Conservation (phyloP, 352 stramenopile species). For the Aphanomyces stellatus region DNA sequence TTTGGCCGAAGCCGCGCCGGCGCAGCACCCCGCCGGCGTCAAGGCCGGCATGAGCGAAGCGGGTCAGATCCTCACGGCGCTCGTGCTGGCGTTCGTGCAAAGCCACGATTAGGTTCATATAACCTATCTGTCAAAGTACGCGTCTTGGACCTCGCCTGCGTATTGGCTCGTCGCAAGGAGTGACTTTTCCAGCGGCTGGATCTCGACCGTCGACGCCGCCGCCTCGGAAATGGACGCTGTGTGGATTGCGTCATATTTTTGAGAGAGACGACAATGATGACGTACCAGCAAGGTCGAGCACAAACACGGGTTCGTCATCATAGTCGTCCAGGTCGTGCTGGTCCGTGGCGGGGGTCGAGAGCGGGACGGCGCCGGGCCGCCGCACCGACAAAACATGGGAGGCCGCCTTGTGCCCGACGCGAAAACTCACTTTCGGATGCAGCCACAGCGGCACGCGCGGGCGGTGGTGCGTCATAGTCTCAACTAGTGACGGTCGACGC, state of each 20-base stretch:
- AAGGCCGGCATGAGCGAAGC: constrained; percentile 19
- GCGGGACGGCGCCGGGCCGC: constrained; percentile 3
- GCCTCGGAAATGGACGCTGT: constrained; percentile 13
- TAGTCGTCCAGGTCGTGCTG: not conserved
- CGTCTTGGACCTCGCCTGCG: not conserved
- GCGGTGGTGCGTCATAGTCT: not conserved
- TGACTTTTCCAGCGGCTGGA: not conserved
- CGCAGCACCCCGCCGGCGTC: constrained; percentile 11
- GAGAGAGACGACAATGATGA: not conserved
- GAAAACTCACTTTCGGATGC: constrained; percentile 18
- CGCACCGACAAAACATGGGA: not conserved
- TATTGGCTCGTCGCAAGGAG: not conserved
- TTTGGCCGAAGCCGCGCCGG: constrained; percentile 14
- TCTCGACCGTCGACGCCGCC: not conserved
- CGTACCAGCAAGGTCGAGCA: constrained; percentile 9
- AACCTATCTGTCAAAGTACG: constrained; percentile 14
- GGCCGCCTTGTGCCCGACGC: not conserved
- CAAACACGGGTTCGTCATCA: not conserved
- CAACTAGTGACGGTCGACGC: not conserved
- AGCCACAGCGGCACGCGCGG: not conserved
- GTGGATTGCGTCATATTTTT: too few relatives aligned
- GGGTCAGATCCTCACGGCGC: constrained; percentile 17
- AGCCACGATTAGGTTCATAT: not conserved
- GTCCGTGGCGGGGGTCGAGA: not conserved
- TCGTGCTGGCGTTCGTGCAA: constrained; percentile 19